Conservation (phyloP, 768 basidiomycete species). For the Suillus americanus region DNA sequence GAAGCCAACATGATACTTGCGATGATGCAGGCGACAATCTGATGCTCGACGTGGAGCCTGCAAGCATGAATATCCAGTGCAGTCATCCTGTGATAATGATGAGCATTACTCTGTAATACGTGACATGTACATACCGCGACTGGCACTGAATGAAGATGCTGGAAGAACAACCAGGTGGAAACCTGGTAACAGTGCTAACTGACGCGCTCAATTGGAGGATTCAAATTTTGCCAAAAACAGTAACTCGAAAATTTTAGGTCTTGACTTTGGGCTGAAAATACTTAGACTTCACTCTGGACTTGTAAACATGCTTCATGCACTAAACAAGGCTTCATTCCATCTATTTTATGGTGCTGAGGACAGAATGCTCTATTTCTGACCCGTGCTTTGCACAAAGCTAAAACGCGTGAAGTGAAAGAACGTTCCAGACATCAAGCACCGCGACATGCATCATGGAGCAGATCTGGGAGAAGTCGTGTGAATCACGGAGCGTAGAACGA, state of each 20-base stretch:
- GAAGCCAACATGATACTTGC: slow-evolving; percentile 32
- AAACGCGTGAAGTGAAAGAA: slow-evolving; percentile 37
- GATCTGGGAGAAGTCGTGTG: slow-evolving; percentile 82
- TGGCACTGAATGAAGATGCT: slow-evolving; percentile 28
- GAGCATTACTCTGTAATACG: slow-evolving; percentile 5
- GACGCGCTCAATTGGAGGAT: not conserved
- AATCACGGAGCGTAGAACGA: too few relatives aligned
- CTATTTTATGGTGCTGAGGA: too few relatives aligned
- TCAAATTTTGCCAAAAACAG: not conserved
- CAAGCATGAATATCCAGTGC: slow-evolving; percentile 72
- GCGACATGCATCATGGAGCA: slow-evolving; percentile 84
- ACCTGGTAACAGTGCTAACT: not conserved
- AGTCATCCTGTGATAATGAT: slow-evolving; percentile 59
- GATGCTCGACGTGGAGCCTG: slow-evolving; percentile 79
- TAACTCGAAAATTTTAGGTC: slow-evolving; percentile 2
- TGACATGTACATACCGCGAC: slow-evolving; percentile 44
- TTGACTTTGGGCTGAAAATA: too few relatives aligned
- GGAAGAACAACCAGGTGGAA: slow-evolving; percentile 8
- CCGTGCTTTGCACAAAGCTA: not conserved
- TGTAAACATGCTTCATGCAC: not conserved
- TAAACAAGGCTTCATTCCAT: not conserved
- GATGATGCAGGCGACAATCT: slow-evolving; percentile 38
- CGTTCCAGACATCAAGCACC: slow-evolving; percentile 95
- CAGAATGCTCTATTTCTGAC: too few relatives aligned
- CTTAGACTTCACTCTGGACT: not conserved